phyloP scores from a whole-genome alignment of 495 filamentous ascomycete species.

The Hapsidospora chrysogenum region DNA sequence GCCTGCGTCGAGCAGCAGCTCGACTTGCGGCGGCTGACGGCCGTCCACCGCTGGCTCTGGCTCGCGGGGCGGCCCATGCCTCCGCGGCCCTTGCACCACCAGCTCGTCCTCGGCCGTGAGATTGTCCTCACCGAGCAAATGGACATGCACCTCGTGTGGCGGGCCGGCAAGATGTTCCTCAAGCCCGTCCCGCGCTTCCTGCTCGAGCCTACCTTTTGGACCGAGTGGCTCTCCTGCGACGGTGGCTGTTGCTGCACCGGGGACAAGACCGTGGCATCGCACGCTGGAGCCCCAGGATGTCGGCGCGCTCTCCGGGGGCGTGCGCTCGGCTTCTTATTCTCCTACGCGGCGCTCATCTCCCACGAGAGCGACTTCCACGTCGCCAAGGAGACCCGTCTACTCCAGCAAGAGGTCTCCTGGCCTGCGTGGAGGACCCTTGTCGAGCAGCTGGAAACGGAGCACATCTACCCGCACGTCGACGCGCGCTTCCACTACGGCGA shows the following conservation, averaged over 20 bases:
- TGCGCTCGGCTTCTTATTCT: constrained; percentile 20
- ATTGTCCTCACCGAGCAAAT: constrained; percentile 18
- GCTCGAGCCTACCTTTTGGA: constrained; percentile 16
- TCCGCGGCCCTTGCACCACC: constrained; percentile 21
- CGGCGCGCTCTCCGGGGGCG: too few relatives aligned
- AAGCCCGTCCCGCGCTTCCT: constrained; percentile 22
- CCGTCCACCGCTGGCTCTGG: not conserved
- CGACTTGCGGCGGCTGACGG: not conserved
- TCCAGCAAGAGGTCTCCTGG: constrained; percentile 13
- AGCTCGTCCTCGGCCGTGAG: constrained; percentile 13
- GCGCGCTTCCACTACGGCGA: constrained; percentile 28
- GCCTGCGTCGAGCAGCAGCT: not conserved
- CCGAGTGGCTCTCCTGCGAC: constrained; percentile 1
- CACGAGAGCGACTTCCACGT: constrained; percentile 21
- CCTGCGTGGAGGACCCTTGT: constrained; percentile 5
- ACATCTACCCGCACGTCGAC: constrained; percentile 14
- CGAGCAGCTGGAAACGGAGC: constrained; percentile 5
- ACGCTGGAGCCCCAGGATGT: too few relatives aligned
- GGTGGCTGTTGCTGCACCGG: not conserved
- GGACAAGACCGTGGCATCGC: too few relatives aligned
- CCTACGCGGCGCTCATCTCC: constrained; percentile 18
- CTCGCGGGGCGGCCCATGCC: constrained; percentile 1
- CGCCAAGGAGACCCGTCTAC: constrained; percentile 13
- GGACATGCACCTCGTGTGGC: constrained; percentile 18
- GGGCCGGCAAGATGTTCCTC: constrained; percentile 12